phyloP scores from a whole-genome alignment of 2,329 filamentous ascomycete species.

The Septoria petroselini region DNA sequence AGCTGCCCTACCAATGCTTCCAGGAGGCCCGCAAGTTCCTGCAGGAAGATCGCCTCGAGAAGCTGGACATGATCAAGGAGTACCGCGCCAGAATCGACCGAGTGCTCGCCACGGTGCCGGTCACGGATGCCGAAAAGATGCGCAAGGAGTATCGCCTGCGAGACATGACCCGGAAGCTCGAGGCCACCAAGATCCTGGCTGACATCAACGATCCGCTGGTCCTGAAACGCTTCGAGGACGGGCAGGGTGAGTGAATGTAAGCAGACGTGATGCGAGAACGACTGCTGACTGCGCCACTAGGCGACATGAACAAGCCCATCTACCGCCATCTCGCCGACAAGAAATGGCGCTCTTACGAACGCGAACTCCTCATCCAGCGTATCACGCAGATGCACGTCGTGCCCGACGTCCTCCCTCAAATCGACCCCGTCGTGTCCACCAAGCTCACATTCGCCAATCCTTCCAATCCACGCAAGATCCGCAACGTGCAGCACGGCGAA shows the following conservation, averaged over 20 bases:
- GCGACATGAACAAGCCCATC: constrained; percentile 93
- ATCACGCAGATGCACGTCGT: constrained; percentile 82
- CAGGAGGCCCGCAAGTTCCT: constrained; percentile 89
- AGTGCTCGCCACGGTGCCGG: constrained; percentile 53
- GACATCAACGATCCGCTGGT: constrained; percentile 94
- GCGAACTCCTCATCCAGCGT: constrained; percentile 76
- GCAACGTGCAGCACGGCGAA: constrained; percentile 69
- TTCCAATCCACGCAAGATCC: constrained; percentile 30
- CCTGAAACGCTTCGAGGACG: constrained; percentile 92
- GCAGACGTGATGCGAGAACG: not conserved
- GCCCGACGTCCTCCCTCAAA: constrained; percentile 78
- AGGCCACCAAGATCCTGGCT: constrained; percentile 79
- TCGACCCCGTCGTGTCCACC: constrained; percentile 76
- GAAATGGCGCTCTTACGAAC: constrained; percentile 84
- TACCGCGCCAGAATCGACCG: constrained; percentile 67
- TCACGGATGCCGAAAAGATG: constrained; percentile 29
- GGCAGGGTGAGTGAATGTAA: constrained; percentile 59
- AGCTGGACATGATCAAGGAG: constrained; percentile 67
- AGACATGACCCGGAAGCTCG: constrained; percentile 68
- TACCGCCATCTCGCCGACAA: constrained; percentile 84
- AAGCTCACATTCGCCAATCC: constrained; percentile 68
- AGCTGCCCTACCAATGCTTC: constrained; percentile 95
- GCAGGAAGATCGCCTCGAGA: constrained; percentile 73
- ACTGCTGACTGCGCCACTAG: constrained; percentile 46
- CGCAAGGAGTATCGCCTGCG: constrained; percentile 63